Conservation (phyloP, 2,329 filamentous ascomycete species). For the Scedosporium boydii region DNA sequence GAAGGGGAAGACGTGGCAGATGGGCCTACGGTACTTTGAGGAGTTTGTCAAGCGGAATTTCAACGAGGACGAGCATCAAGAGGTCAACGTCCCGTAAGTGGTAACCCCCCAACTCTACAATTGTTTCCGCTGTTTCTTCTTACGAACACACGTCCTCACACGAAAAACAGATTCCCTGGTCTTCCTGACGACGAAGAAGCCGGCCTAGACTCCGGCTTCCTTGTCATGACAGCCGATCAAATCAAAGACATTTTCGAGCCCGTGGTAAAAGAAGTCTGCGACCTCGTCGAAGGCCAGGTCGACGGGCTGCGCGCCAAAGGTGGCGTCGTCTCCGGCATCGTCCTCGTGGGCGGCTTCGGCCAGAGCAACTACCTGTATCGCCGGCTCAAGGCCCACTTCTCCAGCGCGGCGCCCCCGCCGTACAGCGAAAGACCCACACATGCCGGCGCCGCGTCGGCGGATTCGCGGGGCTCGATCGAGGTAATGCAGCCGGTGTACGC, state of each 20-base stretch:
- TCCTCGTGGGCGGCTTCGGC: constrained; percentile 73
- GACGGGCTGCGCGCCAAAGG: constrained; percentile 51
- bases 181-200: constrained; percentile 67
- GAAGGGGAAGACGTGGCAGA: constrained; percentile 72
- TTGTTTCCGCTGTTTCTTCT: background rate
- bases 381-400: constrained; percentile 60
- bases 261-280: constrained; percentile 61
- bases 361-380: constrained; percentile 70
- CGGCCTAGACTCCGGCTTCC: constrained; percentile 65
- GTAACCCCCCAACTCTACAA: background rate
- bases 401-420: constrained; percentile 44
- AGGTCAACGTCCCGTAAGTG: constrained; percentile 64
- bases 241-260: constrained; percentile 69
- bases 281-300: constrained; percentile 59
- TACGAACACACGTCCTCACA: constrained; percentile 13
- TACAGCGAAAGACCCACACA: constrained; percentile 66
- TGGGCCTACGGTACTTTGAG: constrained; percentile 71
- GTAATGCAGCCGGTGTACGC: constrained; percentile 77
- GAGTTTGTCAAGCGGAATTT: constrained; percentile 81
- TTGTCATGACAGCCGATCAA: constrained; percentile 60
- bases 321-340: constrained; percentile 61
- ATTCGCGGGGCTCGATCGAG: constrained; percentile 53
- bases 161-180: constrained; percentile 50
- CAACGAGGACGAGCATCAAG: constrained; percentile 65
- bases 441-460: constrained; percentile 35